Percentiles rank a stretch among this genome's conserved stretches.
phyloP scores from a whole-genome alignment of 148 eudicot species.

The Rhododendron griersonianum region DNA sequence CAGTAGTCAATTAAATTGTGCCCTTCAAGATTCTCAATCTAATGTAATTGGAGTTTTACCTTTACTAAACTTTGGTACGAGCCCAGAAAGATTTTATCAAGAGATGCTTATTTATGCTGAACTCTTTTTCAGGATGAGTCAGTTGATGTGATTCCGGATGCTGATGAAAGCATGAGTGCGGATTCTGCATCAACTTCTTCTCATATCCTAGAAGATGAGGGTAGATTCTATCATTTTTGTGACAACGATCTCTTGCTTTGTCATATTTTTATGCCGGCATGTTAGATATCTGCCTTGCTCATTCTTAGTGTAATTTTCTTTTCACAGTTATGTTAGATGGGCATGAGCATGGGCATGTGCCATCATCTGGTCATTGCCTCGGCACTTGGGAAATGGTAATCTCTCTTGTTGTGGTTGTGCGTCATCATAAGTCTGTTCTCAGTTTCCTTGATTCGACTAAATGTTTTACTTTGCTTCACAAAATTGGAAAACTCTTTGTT shows the following conservation, averaged over 20 bases:
- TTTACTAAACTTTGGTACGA: not conserved
- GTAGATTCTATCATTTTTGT: constrained; percentile 19
- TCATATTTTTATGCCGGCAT: not conserved
- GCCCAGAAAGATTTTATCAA: not conserved
- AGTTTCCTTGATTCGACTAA: not conserved
- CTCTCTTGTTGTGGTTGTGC: not conserved
- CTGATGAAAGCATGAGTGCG: constrained; percentile 31
- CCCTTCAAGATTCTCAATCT: constrained; percentile 35
- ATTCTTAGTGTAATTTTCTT: constrained; percentile 13
- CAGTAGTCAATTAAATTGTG: constrained; percentile 17
- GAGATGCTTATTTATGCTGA: constrained; percentile 1
- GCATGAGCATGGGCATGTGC: constrained; percentile 25
- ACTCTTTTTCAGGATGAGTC: constrained; percentile 44
- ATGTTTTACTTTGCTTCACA: constrained; percentile 1
- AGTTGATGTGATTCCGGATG: constrained; percentile 33
- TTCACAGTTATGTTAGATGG: constrained; percentile 27
- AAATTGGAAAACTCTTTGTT: not conserved
- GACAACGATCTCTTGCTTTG: not conserved
- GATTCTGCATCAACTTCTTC: constrained; percentile 43
- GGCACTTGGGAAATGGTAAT: constrained; percentile 46
- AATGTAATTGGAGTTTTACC: constrained; percentile 30
- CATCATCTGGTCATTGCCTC: constrained; percentile 22
- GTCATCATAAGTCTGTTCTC: not conserved
- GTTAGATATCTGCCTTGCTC: not conserved
- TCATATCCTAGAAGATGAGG: constrained; percentile 28